Base-by-base conservation (phyloP, 345 rosid species). In the Citrus inodora region DNA sequence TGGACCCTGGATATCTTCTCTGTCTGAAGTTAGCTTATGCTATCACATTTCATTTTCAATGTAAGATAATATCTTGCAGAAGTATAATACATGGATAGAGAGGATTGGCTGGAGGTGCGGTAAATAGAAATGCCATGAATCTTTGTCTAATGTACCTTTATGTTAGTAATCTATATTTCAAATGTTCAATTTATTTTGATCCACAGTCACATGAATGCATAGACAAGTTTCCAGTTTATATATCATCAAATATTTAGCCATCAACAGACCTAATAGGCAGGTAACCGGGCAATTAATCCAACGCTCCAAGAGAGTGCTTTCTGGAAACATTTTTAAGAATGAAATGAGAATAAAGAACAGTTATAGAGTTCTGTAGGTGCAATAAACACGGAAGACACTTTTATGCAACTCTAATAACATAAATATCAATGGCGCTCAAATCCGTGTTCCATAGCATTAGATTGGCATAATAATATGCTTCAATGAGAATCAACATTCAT, bases 401-500 rank as follows among this genome's bases (percentile, higher is more conserved):
- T 16, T 53, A 46, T 46, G 51, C 16, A 46, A 46, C 51, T 46
- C 51, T 46, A 13, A 46, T 13, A 13, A 11, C 17, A 46, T 3
- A 13, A 42, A 42, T 13, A 13, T 46, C 5, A 46, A 13, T 46
- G 5, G 51, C 17, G 51, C 51, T 46, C 17, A 46, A 46, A 11
- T 46, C 17, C 0, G 4, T 11, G 9, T 37, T 67, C 4, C 13
- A 28, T 53, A 4, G 38, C 62, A 71, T 21, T 1, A 9, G 21
- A 56, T 56, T 56, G n/a, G 7, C 11, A 22, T 21, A 30, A 28
- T n/a, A 46, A 5, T 17, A 53, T 17, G 32, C 28, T 27, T 61
- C 53, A 14, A 72, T n/a, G 27, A 46, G 63, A 56, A 74, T 66
- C n/a, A 24, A 71, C 32, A 67, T 48, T 75, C 70, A n/a, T 30